phyloP scores from a whole-genome alignment of 1,284 basidiomycete species.

The Trichosporon coremiiforme region DNA sequence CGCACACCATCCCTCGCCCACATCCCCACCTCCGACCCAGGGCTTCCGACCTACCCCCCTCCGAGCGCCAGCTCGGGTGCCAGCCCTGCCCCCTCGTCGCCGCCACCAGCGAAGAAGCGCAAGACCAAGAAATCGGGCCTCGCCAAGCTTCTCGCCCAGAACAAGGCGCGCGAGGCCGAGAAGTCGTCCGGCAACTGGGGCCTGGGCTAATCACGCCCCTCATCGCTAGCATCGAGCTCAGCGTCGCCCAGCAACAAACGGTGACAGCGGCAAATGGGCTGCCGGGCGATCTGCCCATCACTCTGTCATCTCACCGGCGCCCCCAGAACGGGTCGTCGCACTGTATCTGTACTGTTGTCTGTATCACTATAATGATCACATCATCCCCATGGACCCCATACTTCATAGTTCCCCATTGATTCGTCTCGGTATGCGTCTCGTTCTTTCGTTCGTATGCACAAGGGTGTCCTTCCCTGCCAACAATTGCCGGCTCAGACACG shows the following conservation, averaged over 20 bases:
- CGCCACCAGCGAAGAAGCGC: slow-evolving; percentile 38
- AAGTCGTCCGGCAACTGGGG: slow-evolving; percentile 41
- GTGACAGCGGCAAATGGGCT: neutral
- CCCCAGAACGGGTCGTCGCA: neutral
- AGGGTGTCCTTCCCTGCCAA: neutral
- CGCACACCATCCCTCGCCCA: slow-evolving; percentile 38
- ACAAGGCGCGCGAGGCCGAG: slow-evolving; percentile 44
- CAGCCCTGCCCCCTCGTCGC: slow-evolving; percentile 16
- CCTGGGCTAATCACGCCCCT: slow-evolving; percentile 25
- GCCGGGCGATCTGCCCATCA: neutral
- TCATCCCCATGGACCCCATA: neutral
- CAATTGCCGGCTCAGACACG: neutral
- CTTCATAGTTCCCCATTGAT: neutral
- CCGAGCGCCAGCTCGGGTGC: neutral
- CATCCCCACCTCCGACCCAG: slow-evolving; percentile 43
- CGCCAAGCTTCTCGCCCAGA: slow-evolving; percentile 53
- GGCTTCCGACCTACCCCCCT: slow-evolving; percentile 45
- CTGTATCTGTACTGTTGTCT: slow-evolving; percentile 6
- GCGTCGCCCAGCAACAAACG: neutral
- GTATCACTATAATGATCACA: slow-evolving; percentile 9
- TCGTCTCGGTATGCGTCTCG: neutral
- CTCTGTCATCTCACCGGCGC: neutral
- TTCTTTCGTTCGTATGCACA: neutral
- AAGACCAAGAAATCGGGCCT: slow-evolving; percentile 52
- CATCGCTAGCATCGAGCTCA: neutral